These are phyloP conservation scores for Camelina hispida DNA, from an alignment of 345 rosid genomes.

Conservation along the genomic window DNA sequence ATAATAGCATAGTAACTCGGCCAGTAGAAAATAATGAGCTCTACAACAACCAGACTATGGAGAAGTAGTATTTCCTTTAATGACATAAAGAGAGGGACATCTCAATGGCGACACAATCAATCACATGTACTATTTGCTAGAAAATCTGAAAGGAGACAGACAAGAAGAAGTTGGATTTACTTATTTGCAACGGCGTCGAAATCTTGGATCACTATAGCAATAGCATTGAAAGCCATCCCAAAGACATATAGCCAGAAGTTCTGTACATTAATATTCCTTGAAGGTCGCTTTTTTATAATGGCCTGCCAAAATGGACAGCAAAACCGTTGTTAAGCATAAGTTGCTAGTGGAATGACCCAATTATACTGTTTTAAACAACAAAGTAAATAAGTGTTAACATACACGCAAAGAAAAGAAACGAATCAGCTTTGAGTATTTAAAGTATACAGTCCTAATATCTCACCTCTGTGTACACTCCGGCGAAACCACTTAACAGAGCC, in stretches of 20 bases:
- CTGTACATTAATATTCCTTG: constrained; percentile 95
- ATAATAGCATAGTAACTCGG: neutral
- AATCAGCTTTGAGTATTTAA: neutral
- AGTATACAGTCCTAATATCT: constrained; percentile 10
- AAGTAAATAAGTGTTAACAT: constrained; percentile 2
- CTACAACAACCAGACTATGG: neutral
- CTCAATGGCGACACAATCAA: constrained; percentile 9
- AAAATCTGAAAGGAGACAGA: constrained; percentile 11
- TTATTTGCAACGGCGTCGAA: constrained; percentile 84
- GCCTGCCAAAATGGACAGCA: constrained; percentile 65
- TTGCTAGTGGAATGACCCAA: neutral
- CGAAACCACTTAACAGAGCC: constrained; percentile 98
- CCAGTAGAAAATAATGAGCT: constrained; percentile 1
- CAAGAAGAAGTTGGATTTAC: constrained; percentile 52
- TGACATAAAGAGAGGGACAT: neutral
- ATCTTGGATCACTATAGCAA: constrained; percentile 90
- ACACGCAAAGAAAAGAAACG: neutral
- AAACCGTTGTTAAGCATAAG: constrained; percentile 3
- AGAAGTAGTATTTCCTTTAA: neutral
- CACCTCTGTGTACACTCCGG: constrained; percentile 98
- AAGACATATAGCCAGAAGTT: constrained; percentile 94
- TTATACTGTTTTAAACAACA: constrained; percentile 3
- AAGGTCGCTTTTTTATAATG: constrained; percentile 86
- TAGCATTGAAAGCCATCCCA: constrained; percentile 95
- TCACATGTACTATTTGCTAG: neutral